Conservation (phyloP, 306 rosid genomes). For the apple (Malus domestica) region ASM211411v1 NC_041803.1:31385501-31386000, state of each 20-base stretch:
- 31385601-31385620: slow-evolving; percentile 25
- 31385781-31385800: slow-evolving; percentile 93
- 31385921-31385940: slow-evolving; percentile 10
- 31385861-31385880: slow-evolving; percentile 84
- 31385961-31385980: neutral
- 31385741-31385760: slow-evolving; percentile 91
- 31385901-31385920: slow-evolving; percentile 99
- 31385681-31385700: slow-evolving; percentile 79
- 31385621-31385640: neutral
- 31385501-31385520: slow-evolving; percentile 58
- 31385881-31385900: slow-evolving; percentile 98
- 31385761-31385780: slow-evolving; percentile 97
- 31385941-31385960: neutral
- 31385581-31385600: slow-evolving; percentile 95
- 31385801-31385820: slow-evolving; percentile 94
- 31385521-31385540: slow-evolving; percentile 82
- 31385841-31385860: slow-evolving; percentile 80
- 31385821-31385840: slow-evolving; percentile 99
- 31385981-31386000: neutral
- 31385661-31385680: slow-evolving; percentile 8
- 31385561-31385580: slow-evolving; percentile 64
- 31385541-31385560: slow-evolving; percentile 87
- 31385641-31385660: slow-evolving; percentile 6
- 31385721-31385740: slow-evolving; percentile 89
- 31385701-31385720: slow-evolving; percentile 85